Evolutionary conservation across 139 green algal genomes (phyloP).

Genomic region (Tetradesmus obliquus): DNA sequence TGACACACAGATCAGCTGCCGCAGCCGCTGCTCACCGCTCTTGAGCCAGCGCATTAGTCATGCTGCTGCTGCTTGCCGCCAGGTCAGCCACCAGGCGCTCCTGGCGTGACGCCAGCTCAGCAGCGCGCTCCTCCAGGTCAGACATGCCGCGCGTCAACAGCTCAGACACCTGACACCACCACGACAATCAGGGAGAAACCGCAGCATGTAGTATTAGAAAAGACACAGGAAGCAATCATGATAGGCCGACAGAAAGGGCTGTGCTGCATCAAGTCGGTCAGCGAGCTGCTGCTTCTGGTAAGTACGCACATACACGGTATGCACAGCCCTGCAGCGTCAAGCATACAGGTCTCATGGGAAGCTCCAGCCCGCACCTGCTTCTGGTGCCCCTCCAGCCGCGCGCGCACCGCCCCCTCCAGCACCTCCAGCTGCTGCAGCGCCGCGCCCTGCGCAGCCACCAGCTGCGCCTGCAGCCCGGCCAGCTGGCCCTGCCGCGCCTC

Average conservation of each 20-base stretch:
- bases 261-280: neutral
- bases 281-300: neutral
- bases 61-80: constrained; percentile 36
- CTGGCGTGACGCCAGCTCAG: constrained; percentile 32
- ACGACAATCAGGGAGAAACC: neutral
- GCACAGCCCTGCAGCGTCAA: neutral
- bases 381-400: constrained; percentile 28
- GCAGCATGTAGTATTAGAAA: neutral
- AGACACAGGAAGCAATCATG: neutral
- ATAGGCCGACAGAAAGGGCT: neutral
- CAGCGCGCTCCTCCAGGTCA: constrained; percentile 42
- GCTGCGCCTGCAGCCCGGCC: constrained; percentile 1
- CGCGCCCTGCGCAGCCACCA: constrained; percentile 17
- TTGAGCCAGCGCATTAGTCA: neutral
- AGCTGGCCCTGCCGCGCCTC: neutral
- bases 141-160: constrained; percentile 13
- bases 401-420: constrained; percentile 5
- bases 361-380: constrained; percentile 20
- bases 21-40: constrained; percentile 13
- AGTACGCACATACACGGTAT: neutral
- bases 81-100: constrained; percentile 31
- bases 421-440: constrained; percentile 46
- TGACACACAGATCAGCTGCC: neutral
- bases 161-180: constrained; percentile 23
- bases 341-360: neutral